Percentiles rank a stretch among this genome's conserved stretches.
Evolutionary conservation across 768 basidiomycete species (phyloP).

Genomic region (Hebeloma cylindrosporum): DNA sequence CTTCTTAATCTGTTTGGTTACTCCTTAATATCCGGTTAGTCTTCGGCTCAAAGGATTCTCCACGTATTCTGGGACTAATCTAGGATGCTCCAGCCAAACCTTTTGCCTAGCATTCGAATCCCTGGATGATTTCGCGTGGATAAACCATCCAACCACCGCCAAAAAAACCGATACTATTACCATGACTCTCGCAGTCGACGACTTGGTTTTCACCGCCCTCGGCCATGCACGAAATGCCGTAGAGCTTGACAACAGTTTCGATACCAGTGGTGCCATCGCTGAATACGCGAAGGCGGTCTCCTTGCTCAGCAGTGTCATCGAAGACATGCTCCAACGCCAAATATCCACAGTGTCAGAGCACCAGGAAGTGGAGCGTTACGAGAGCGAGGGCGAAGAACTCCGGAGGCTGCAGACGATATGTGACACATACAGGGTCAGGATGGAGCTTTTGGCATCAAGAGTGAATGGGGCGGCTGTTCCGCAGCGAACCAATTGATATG

Average conservation of each 20-base stretch:
- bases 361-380: neutral
- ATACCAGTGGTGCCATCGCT: constrained; percentile 11
- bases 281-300: constrained; percentile 10
- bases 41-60: too few species aligned
- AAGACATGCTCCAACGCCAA: neutral
- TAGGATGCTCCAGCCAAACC: too few species aligned
- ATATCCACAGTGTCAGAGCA: neutral
- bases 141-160: neutral
- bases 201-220: constrained; percentile 13
- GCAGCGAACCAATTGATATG: constrained; percentile 9
- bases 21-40: too few species aligned
- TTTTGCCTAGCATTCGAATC: too few species aligned
- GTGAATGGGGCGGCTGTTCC: too few species aligned
- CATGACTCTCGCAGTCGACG: constrained; percentile 4
- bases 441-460: constrained; percentile 8
- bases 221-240: constrained; percentile 14
- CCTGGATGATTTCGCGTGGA: too few species aligned
- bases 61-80: too few species aligned
- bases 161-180: neutral
- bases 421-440: constrained; percentile 12
- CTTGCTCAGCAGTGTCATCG: constrained; percentile 7
- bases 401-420: constrained; percentile 8
- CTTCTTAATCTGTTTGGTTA: too few species aligned
- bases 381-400: constrained; percentile 1
- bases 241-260: constrained; percentile 10